A percentile compares a stretch with the other conserved stretches of the same genome.
These are phyloP conservation scores for Aspergillus thermomutatus DNA, from an alignment of 2,329 filamentous ascomycete genomes.

Conservation along the genomic window DNA sequence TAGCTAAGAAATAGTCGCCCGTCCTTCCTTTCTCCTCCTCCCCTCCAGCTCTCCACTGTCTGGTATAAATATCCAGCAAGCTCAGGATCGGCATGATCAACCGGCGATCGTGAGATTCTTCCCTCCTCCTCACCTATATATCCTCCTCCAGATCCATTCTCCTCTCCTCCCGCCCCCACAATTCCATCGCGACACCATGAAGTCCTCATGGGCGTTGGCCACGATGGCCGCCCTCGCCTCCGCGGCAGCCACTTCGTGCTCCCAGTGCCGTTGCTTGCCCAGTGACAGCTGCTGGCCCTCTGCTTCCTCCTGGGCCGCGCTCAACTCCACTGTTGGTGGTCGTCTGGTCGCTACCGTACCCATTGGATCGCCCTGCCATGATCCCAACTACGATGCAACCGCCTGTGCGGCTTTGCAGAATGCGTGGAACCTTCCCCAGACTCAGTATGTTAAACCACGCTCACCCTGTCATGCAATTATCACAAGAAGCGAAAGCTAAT, in stretches of 20 bases:
- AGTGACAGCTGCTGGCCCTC: constrained; percentile 39
- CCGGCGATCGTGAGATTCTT: not conserved
- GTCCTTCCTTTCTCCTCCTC: not conserved
- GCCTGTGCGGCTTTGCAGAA: constrained; percentile 18
- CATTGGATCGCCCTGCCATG: constrained; percentile 37
- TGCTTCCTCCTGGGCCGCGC: constrained; percentile 25
- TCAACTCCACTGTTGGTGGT: constrained; percentile 38
- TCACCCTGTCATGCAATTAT: not conserved
- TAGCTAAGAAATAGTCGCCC: not conserved
- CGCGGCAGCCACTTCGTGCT: constrained; percentile 2
- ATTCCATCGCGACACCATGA: constrained; percentile 18
- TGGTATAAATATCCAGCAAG: not conserved
- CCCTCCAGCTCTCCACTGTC: not conserved
- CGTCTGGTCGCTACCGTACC: constrained; percentile 38
- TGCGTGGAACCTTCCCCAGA: constrained; percentile 25
- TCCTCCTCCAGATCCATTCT: not conserved
- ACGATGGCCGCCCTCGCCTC: constrained; percentile 12
- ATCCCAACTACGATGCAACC: constrained; percentile 20
- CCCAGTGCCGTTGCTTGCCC: constrained; percentile 28
- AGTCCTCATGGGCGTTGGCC: constrained; percentile 17
- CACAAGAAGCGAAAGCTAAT: not conserved
- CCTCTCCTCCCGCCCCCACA: constrained; percentile 1
- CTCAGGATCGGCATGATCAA: constrained; percentile 6
- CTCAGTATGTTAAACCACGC: constrained; percentile 19
- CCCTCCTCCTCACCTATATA: not conserved